These are phyloP conservation scores for Clitopilus passeckerianus DNA, from an alignment of 768 basidiomycete genomes.

Conservation along the genomic window DNA sequence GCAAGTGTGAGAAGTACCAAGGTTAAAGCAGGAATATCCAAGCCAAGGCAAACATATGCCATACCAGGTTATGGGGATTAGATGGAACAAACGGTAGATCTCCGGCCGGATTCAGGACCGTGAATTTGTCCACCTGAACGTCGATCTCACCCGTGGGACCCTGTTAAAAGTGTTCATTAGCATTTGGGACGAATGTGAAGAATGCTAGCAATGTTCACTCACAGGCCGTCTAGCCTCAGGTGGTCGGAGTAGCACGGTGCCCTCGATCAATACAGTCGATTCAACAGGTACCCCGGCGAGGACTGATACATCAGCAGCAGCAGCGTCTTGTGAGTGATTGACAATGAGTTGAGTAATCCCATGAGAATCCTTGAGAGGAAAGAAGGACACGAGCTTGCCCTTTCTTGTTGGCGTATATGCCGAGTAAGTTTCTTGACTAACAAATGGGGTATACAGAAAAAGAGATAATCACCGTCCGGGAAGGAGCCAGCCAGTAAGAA, in stretches of 20 bases:
- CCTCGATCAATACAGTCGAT: slow-evolving; percentile 73
- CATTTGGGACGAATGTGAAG: slow-evolving; percentile 10
- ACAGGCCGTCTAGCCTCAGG: slow-evolving; percentile 57
- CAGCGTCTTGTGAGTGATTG: slow-evolving; percentile 32
- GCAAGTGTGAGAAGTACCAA: slow-evolving; percentile 1
- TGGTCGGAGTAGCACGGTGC: slow-evolving; percentile 65
- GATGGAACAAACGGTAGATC: slow-evolving; percentile 84
- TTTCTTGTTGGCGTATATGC: slow-evolving; percentile 49
- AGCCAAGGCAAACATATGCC: slow-evolving; percentile 20
- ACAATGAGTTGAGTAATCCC: slow-evolving; percentile 79
- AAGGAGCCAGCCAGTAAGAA: slow-evolving; percentile 80
- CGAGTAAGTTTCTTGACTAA: slow-evolving; percentile 10
- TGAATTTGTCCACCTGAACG: slow-evolving; percentile 64
- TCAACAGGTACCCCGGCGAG: slow-evolving; percentile 70
- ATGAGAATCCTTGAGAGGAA: slow-evolving; percentile 74
- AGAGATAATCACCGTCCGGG: slow-evolving; percentile 64
- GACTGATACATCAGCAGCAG: slow-evolving; percentile 24
- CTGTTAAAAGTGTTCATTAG: slow-evolving; percentile 24
- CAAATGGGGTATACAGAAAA: slow-evolving; percentile 22
- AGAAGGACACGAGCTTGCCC: slow-evolving; percentile 75
- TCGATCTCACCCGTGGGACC: slow-evolving; percentile 73
- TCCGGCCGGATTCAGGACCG: slow-evolving; percentile 76
- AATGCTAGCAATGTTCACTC: slow-evolving; percentile 22
- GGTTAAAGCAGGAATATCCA: slow-evolving; percentile 4
- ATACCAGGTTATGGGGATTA: slow-evolving; percentile 68